Evolutionary conservation across 2,329 filamentous ascomycete genomes (phyloP), one percentile per base, ranked within the genome.

Genomic region (Ambrosiella xylebori): DNA sequence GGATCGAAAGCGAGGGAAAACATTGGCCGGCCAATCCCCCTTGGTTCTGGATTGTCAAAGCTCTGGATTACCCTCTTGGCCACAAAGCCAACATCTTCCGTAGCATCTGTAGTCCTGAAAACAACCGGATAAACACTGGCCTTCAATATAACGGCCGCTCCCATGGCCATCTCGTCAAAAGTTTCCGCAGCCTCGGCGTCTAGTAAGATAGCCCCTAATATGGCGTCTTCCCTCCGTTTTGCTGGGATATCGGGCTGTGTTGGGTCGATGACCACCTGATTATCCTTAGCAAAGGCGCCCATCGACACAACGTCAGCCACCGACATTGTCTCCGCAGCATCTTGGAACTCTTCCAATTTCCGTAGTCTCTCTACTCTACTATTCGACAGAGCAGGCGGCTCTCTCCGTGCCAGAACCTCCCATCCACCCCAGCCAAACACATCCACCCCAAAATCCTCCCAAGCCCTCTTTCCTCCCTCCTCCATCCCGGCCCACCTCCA

Each of bases 401-500:
- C 15, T 5, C 7, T 38, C 39, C 61, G 61, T 2, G 70, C 53
- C 27, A 63, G 62, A 1, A 66, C 58, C 15, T 54, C 52, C 15
- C 19, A 15, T 2, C 52, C 52, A 5, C 74, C 72, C 71, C 80
- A 82, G 59, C 83, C 75, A 13, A 77, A 76, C 19, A 82, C 66
- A 64, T 84, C 81, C 37, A 89, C 67, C 17, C 73, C 70, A 83
- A 87, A 91, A 61, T 80, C 78, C 40, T 81, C 72, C 76, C 84
- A 85, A 1, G 76, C 69, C 67, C 89, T 81, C 49, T 76, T 74
- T 61, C 85, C 69, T 2, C 83, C 69, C 63, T 88, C 82, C 58
- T 68, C 63, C 2, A 76, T 68, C 64, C 91, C 85, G 59, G 82
- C 79, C 53, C 76, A 79, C 36, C 89, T 69, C 78, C 82, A 80